Evolutionary conservation across 1,284 basidiomycete species (phyloP).

Genomic region (Trichosporon ovoides): DNA sequence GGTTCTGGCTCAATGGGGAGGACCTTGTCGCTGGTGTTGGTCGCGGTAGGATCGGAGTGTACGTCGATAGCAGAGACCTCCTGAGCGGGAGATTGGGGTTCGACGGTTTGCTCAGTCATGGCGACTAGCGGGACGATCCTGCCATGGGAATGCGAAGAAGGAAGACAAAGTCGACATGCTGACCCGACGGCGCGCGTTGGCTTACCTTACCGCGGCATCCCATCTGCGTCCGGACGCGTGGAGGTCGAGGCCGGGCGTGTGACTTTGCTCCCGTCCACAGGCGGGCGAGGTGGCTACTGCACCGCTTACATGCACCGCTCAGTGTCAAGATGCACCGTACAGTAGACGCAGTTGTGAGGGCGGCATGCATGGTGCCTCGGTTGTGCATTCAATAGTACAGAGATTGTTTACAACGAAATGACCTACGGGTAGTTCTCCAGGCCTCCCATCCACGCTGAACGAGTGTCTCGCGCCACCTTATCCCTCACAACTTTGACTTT

Average conservation of each 20-base stretch:
- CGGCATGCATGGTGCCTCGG: too few relatives aligned
- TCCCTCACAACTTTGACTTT: constrained; percentile 26
- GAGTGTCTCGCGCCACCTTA: constrained; percentile 26
- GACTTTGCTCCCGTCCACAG: constrained; percentile 1
- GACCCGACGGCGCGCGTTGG: background rate
- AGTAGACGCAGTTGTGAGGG: too few relatives aligned
- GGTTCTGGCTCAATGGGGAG: background rate
- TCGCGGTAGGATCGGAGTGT: background rate
- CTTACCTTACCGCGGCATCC: background rate
- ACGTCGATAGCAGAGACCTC: background rate
- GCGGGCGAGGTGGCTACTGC: too few relatives aligned
- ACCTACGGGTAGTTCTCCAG: constrained; percentile 20
- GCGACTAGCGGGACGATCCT: background rate
- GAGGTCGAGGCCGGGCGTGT: background rate
- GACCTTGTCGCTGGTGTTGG: background rate
- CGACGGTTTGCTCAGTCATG: constrained; percentile 1
- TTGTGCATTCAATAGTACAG: constrained; percentile 7
- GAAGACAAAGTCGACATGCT: background rate
- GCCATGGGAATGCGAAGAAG: background rate
- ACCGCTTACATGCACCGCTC: too few relatives aligned
- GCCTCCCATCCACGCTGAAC: constrained; percentile 15
- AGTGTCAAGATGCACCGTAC: too few relatives aligned
- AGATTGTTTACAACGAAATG: constrained; percentile 14
- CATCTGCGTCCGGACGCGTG: background rate
- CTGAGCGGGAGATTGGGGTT: background rate